These are phyloP conservation scores for Syzygium jambos DNA, from an alignment of 345 rosid species.

Conservation along the genomic window DNA sequence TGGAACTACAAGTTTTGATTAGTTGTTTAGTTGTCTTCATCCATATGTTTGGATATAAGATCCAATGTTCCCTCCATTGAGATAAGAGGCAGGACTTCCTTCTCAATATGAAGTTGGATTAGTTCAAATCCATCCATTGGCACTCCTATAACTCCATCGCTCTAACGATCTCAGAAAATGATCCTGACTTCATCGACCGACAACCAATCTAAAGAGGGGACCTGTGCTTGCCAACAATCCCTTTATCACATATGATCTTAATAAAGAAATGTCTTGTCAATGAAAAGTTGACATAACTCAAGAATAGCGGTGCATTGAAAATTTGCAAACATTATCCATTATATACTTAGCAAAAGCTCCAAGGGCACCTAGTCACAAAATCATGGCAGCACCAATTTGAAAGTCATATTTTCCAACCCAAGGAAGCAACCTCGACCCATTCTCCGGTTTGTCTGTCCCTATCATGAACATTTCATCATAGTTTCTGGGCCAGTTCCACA, in stretches of 20 bases:
- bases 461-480: not conserved
- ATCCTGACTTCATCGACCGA: not conserved
- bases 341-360: not conserved
- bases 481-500: not conserved
- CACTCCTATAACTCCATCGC: not conserved
- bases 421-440: not conserved
- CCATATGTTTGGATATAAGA: not conserved
- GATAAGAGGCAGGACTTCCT: not conserved
- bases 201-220: not conserved
- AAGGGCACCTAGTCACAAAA: not conserved
- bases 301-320: not conserved
- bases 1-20: not conserved
- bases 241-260: not conserved
- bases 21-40: not conserved
- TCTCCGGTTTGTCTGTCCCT: not conserved
- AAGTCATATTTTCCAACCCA: not conserved
- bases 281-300: not conserved
- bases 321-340: not conserved
- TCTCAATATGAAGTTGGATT: not conserved
- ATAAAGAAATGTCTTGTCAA: not conserved
- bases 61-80: not conserved
- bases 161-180: not conserved
- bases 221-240: not conserved
- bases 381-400: not conserved
- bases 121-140: not conserved